Conservation (phyloP, 2,329 filamentous ascomycete genomes). For the Ampelomyces quisqualis region DNA sequence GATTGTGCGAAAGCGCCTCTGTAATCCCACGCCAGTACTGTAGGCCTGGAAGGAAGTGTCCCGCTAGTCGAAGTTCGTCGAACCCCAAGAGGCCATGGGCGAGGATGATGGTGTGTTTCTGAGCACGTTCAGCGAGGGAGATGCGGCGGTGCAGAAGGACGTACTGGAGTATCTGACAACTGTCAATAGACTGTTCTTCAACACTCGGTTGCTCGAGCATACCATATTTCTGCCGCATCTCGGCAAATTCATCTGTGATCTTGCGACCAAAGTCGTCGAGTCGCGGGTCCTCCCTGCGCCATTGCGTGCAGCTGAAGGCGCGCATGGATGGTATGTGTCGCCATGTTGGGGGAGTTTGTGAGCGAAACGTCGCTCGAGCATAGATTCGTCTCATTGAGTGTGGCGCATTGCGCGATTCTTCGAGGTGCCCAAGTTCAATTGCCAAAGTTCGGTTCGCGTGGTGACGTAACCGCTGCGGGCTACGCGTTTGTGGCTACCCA, state of each 20-base stretch:
- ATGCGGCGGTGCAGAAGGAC: conserved; percentile 13
- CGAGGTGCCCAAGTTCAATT: too few relatives aligned
- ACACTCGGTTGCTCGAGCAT: conserved; percentile 2
- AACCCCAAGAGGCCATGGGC: conserved; percentile 68
- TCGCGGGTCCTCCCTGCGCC: conserved; percentile 49
- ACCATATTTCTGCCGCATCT: conserved; percentile 60
- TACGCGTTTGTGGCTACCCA: too few relatives aligned
- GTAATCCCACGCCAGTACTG: conserved; percentile 66
- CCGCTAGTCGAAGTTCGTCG: conserved; percentile 60
- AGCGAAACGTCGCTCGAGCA: conserved; percentile 30
- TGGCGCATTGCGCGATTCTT: conserved; percentile 23
- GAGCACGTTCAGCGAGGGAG: conserved; percentile 31
- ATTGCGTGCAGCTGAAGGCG: conserved; percentile 26
- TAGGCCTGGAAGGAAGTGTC: conserved; percentile 56
- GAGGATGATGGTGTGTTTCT: conserved; percentile 60
- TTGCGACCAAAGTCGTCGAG: conserved; percentile 53
- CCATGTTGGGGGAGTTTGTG: conserved; percentile 6
- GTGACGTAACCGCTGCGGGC: conserved; percentile 26
- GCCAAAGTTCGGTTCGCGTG: conserved; percentile 15
- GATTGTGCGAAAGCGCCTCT: conserved; percentile 57
- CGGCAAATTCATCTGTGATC: conserved; percentile 64
- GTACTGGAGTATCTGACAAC: conserved; percentile 37
- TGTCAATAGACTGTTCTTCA: conserved; percentile 10
- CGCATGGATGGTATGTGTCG: conserved; percentile 10
- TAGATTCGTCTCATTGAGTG: conserved; percentile 35